A percentile compares a stretch with the other conserved stretches of the same genome.
Evolutionary conservation across 176 grass and related monocot species (phyloP).

Genomic region (Echinochloa phyllopogon): DNA sequence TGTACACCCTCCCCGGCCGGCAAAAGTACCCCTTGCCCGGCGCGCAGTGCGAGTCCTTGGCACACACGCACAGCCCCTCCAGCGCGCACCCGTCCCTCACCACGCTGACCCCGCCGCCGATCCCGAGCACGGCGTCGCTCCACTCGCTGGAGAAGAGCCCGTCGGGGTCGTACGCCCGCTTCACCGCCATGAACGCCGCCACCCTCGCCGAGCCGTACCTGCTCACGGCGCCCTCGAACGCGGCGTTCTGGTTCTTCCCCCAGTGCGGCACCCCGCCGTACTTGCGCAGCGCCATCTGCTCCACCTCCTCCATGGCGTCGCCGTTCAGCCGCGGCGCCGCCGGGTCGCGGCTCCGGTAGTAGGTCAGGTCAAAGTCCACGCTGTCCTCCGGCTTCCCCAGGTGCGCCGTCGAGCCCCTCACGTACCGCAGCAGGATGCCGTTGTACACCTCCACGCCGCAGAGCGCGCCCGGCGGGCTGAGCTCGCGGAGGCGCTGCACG

Average conservation of each 20-base stretch:
- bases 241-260: conserved; percentile 73
- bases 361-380: conserved; percentile 64
- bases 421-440: conserved; percentile 58
- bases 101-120: conserved; percentile 31
- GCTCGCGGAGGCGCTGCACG: conserved; percentile 64
- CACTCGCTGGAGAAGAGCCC: conserved; percentile 58
- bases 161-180: conserved; percentile 41
- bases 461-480: conserved; percentile 43
- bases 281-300: conserved; percentile 68
- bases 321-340: conserved; percentile 42
- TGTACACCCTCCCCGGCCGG: conserved; percentile 50
- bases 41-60: conserved; percentile 50
- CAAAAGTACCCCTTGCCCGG: conserved; percentile 54
- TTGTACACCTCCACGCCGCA: conserved; percentile 64
- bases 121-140: conserved; percentile 58
- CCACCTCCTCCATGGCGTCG: conserved; percentile 60
- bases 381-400: conserved; percentile 56
- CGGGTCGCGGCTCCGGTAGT: conserved; percentile 54
- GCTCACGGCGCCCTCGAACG: conserved; percentile 20
- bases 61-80: conserved; percentile 66
- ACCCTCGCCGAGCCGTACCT: background rate
- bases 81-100: conserved; percentile 58
- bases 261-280: conserved; percentile 68
- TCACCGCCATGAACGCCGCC: conserved; percentile 48
- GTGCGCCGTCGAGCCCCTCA: conserved; percentile 49